phyloP scores from a whole-genome alignment of 495 filamentous ascomycete genomes.

The Lophiostoma macrostomum region DNA sequence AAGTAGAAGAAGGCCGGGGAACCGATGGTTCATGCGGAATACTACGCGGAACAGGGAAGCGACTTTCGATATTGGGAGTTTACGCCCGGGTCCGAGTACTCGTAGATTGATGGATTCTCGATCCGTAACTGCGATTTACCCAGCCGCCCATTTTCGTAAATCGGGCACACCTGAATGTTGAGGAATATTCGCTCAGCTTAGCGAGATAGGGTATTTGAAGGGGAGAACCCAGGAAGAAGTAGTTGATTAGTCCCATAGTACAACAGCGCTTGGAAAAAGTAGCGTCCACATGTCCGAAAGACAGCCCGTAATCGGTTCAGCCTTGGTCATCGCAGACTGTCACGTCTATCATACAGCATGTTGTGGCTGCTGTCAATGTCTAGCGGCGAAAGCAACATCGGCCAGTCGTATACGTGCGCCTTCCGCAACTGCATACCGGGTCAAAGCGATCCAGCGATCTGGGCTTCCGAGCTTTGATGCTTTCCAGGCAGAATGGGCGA shows the following conservation, averaged over 20 bases:
- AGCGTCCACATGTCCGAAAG: conserved; percentile 19
- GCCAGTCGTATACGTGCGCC: conserved; percentile 4
- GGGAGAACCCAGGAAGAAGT: conserved; percentile 19
- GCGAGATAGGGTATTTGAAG: conserved; percentile 14
- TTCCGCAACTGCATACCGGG: conserved; percentile 25
- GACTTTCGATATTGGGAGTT: conserved; percentile 10
- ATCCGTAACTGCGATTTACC: conserved; percentile 11
- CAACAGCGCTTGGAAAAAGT: conserved; percentile 26
- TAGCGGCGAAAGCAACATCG: conserved; percentile 1
- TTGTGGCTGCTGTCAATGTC: not conserved
- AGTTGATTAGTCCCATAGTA: conserved; percentile 28
- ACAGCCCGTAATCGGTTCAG: not conserved
- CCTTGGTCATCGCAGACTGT: not conserved
- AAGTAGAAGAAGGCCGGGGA: not conserved
- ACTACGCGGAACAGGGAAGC: not conserved
- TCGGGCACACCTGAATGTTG: not conserved
- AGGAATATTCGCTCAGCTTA: not conserved
- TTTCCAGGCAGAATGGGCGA: conserved; percentile 21
- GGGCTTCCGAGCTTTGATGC: conserved; percentile 15
- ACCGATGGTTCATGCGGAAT: too few relatives aligned
- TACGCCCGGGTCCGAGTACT: too few relatives aligned
- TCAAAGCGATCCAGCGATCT: conserved; percentile 13
- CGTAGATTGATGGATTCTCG: not conserved
- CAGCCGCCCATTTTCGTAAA: conserved; percentile 20
- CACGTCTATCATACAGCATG: not conserved